Percentiles rank a stretch among this genome's conserved stretches.
Evolutionary conservation across 2,329 filamentous ascomycete species (phyloP).

Genomic region (Fusarium pseudoanthophilum): DNA sequence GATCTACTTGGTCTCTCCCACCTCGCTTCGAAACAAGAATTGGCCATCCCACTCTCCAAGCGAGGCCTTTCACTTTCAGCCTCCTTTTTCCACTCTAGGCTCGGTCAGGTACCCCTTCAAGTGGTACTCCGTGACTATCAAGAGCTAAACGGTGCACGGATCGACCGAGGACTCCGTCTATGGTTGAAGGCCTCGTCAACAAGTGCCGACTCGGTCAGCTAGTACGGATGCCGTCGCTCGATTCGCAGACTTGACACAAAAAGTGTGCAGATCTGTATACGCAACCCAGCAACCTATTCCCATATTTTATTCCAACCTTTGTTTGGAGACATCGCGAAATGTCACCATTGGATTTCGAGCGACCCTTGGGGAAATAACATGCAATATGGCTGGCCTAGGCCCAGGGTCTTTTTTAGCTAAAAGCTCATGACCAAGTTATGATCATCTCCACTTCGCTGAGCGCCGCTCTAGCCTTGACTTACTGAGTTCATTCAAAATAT

Average conservation of each 20-base stretch:
- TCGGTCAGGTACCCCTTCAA: constrained; percentile 31
- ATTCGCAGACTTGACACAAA: constrained; percentile 14
- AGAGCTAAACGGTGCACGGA: constrained; percentile 34
- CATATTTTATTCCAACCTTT: constrained; percentile 8
- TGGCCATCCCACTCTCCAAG: constrained; percentile 26
- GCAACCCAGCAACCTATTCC: background rate
- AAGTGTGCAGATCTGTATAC: background rate
- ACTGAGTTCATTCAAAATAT: constrained; percentile 11
- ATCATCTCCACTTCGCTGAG: constrained; percentile 30
- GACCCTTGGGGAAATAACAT: constrained; percentile 9
- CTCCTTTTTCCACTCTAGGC: constrained; percentile 27
- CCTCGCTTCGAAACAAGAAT: constrained; percentile 24
- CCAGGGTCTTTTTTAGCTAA: constrained; percentile 19
- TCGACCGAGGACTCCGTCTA: constrained; percentile 22
- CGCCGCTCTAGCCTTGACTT: constrained; percentile 17
- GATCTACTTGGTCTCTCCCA: constrained; percentile 13
- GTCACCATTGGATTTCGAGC: constrained; percentile 30
- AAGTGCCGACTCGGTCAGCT: constrained; percentile 35
- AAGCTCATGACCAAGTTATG: constrained; percentile 1
- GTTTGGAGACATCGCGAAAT: constrained; percentile 15
- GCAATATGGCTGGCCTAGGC: constrained; percentile 31
- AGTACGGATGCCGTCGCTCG: constrained; percentile 11
- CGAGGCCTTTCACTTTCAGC: constrained; percentile 34
- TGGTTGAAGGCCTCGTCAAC: constrained; percentile 20
- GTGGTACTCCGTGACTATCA: constrained; percentile 19